These are phyloP conservation scores for Chlorella vulgaris DNA, from an alignment of 139 green algal genomes.

Conservation along the genomic window DNA sequence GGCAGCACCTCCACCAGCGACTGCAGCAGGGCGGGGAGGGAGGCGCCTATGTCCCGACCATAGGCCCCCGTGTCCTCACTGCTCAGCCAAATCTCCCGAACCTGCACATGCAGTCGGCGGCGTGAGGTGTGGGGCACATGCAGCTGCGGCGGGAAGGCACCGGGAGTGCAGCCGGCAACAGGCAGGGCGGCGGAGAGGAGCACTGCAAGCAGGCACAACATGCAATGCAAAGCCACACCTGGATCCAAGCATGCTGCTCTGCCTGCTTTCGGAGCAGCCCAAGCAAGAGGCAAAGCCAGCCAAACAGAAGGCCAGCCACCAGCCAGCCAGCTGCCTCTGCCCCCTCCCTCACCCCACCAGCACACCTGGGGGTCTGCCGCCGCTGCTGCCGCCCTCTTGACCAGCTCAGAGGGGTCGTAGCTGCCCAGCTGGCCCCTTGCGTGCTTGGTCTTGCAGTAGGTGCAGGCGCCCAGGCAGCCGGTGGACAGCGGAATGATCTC, in stretches of 20 bases:
- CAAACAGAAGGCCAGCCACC: neutral
- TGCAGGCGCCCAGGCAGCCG: slow-evolving; percentile 85
- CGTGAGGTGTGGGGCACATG: neutral
- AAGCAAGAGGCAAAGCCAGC: too few relatives aligned
- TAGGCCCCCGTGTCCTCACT: slow-evolving; percentile 93
- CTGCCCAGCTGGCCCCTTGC: slow-evolving; percentile 83
- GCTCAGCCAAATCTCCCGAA: slow-evolving; percentile 91
- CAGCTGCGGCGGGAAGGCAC: neutral
- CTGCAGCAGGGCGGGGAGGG: slow-evolving; percentile 72
- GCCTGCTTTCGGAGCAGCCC: too few relatives aligned
- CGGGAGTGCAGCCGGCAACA: too few relatives aligned
- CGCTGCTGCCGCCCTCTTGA: slow-evolving; percentile 49
- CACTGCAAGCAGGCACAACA: too few relatives aligned
- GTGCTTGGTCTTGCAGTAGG: slow-evolving; percentile 99
- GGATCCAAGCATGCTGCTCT: neutral
- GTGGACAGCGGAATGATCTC: slow-evolving; percentile 94
- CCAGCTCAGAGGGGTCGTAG: slow-evolving; percentile 71
- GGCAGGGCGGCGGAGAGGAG: too few relatives aligned
- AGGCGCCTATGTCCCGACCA: slow-evolving; percentile 83
- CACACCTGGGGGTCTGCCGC: slow-evolving; percentile 21
- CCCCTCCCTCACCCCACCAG: neutral
- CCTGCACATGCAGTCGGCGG: too few relatives aligned
- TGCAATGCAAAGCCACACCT: too few relatives aligned
- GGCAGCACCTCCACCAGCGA: slow-evolving; percentile 74
- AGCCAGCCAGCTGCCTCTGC: neutral